Conservation (phyloP, 352 stramenopile species). For the Phytophthora palmivora region DNA sequence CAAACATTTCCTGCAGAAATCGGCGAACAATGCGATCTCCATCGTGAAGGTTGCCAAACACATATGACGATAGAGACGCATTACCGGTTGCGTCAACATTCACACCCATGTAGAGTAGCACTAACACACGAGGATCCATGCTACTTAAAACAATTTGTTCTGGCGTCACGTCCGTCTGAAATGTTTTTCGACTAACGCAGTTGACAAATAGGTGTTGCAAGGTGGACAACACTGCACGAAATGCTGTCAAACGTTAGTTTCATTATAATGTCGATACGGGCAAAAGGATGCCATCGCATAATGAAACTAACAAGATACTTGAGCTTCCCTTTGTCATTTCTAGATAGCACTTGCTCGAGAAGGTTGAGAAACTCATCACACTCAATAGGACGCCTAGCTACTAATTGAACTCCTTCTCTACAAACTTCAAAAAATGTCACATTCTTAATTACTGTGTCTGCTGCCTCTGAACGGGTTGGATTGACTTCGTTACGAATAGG, state of each 20-base stretch:
- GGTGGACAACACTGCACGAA: constrained; percentile 12
- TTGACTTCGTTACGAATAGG: constrained; percentile 11
- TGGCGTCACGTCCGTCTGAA: background rate
- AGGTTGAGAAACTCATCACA: constrained; percentile 17
- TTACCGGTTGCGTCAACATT: background rate
- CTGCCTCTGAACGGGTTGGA: constrained; percentile 7
- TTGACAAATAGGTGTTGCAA: constrained; percentile 2
- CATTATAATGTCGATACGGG: constrained; percentile 23
- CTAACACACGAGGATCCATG: background rate
- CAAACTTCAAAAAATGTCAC: constrained; percentile 17
- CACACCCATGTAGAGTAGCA: background rate
- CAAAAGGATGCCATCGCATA: constrained; percentile 10
- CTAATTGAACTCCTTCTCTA: constrained; percentile 11
- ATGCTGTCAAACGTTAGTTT: constrained; percentile 24
- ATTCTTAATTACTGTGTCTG: constrained; percentile 14
- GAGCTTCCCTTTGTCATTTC: background rate
- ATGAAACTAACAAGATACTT: background rate
- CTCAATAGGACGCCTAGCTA: constrained; percentile 10
- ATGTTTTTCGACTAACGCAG: constrained; percentile 13
- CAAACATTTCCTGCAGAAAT: background rate
- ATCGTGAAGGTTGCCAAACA: background rate
- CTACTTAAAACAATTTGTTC: constrained; percentile 3
- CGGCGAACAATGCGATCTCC: background rate
- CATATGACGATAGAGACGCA: background rate
- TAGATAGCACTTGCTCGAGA: background rate